Evolutionary conservation across 2,329 filamentous ascomycete species (phyloP), one percentile per base, ranked within the genome.

Genomic region (Sarocladium brachiariae): DNA sequence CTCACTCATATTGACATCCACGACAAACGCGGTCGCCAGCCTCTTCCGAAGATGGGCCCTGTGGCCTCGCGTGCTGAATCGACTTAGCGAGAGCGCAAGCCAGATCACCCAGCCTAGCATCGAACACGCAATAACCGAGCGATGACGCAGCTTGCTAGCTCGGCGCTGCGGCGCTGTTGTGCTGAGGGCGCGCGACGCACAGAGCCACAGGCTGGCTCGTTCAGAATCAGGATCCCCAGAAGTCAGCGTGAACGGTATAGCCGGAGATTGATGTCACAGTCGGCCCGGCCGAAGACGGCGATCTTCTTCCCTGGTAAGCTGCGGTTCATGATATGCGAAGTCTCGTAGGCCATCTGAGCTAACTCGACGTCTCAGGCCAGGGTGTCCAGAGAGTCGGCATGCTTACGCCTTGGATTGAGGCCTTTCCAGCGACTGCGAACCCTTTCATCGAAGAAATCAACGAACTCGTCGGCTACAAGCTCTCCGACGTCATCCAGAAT

Each of bases 301-400:
- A 73, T 82, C 50, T 81, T 82, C 71, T 82, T 82, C 55, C 78
- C 78, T 54, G 77, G 77, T 80, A 55, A 18, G 53, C 24, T 10
- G 21, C 43, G 13, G 19, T 23, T 13, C 24, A 1, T 3, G 8
- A 14, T 8, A 11, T 34, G 13, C 19, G 19, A 35, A 3, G 8
- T 31, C 10, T 39, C 49, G 23, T 46, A 11, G 24, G 35, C 8
- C 23, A 6, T 27, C 50, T 39, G 37, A 13, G 24, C 51, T 56
- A 31, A 53, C 52, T 51, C 19, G 11, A 4, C 23, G n/a, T 5
- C 19, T 23, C 61, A 91, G 89, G 89, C 59, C 89, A 95, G 70
- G 89, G 89, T 58, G 89, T 95, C 16, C 89, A 95, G 65, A 84
- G 87, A 63, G 86, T 95, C 49, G 89, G 88, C 67, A 95, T 95